Base-by-base conservation (phyloP, 2,329 filamentous ascomycete genomes). In the Rhinocladiella similis region DNA sequence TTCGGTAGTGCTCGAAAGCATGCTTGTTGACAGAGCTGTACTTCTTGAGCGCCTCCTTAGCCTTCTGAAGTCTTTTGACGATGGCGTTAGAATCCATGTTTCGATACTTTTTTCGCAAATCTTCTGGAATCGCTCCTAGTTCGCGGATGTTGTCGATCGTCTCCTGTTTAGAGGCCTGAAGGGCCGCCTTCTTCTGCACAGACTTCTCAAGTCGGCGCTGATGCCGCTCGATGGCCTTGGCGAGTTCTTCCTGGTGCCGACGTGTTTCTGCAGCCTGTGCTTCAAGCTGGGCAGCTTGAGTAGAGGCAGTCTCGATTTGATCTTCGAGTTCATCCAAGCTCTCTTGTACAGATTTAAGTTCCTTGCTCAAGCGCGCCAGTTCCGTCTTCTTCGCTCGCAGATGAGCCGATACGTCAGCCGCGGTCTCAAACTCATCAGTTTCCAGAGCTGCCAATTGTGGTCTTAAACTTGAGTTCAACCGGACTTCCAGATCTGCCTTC, bases 1-100 rank as follows among this genome's bases (percentile, higher is more conserved):
- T 96, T 76, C 93, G 95, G 78, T 97, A 99, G 72, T 99, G 94
- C 74, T 99, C 95, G 70, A 97, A 96, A 0, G 94, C 94, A 76
- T 99, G 97, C 77, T 97, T 99, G 83, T 99, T 99, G 76, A 99
- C 92, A 27, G 62, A 62, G 19, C 51, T 64, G 76, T 94, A 97
- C 71, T 97, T 96, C 77, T 97, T 97, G 53, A 97, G 80, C 0
- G 89, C 86, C 66, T 96, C 90, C 62, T 96, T 95, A 68, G 93
- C 91, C 68, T 92, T 95, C 75, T 94, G 91, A 20, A 97, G 83
- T 54, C 87, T 86, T 67, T 82, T 83, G 51, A 81, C 80, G 52
- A 93, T 89, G 49, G 81, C 84, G 61, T 92, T 90, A 22, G 87
- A 85, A 65, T 91, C 88, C 72, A 91, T 88, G 65, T 87, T 88